Evolutionary conservation across 306 rosid genomes (phyloP), one percentile per base, ranked within the genome.

Genomic region (Canavalia ensiformis): DNA sequence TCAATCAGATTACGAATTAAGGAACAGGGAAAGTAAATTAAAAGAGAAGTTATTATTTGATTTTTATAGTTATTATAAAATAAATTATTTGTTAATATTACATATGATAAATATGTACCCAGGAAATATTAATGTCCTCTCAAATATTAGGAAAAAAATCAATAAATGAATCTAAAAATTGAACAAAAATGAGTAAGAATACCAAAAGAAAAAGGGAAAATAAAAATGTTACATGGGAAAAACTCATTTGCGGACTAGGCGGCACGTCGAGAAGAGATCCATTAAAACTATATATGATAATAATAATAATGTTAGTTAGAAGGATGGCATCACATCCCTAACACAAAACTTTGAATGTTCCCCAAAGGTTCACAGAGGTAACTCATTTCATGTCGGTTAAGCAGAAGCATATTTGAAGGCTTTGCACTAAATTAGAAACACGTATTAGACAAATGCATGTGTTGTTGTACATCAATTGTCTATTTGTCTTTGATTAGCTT

Each of bases 341-440:
- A 51, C 58, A 58, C 9, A 6, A 54, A 59, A 33, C 65, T 42
- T 62, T 33, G 77, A 68, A 68, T 79, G 62, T 47, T 67, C 37
- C 76, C 47, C 37, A 81, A 75, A 60, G 60, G 18, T 33, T 52
- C 45, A 7, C n/a, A 33, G 84, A 25, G 54, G 25, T 47, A 10
- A 49, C 77, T 72, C 70, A 80, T 85, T 83, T 86, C 81, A 83
- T 86, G 91, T 86, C 81, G 76, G 81, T 51, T 52, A 28, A 55
- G 63, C 2, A 50, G 76, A 82, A 76, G 83, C 90, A 88, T 75
- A 52, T 77, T 77, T 82, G 65, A 68, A 49, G 54, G 54, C 30
- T 39, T 60, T 42, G 51, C 57, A 79, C 46, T 74, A 8, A 47
- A 55, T 28, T 39, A 39, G 50, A 34, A 71, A 74, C 82, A 84